phyloP scores from a whole-genome alignment of 441 rosid species.

The Corymbia calophylla region DNA sequence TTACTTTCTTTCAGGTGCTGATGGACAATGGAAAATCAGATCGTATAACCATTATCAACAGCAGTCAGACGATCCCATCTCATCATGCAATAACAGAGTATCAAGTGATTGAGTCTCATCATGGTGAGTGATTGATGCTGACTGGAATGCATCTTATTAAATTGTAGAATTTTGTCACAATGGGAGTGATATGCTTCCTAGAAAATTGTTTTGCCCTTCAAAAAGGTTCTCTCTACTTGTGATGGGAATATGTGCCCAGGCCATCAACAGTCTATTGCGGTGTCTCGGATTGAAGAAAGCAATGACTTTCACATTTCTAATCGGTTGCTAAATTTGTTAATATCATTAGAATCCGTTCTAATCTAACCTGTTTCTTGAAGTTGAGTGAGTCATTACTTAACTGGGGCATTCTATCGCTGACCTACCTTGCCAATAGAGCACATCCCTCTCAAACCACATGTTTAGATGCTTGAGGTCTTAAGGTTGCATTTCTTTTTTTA shows the following conservation, averaged over 20 bases:
- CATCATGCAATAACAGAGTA: conserved; percentile 84
- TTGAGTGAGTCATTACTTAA: neutral
- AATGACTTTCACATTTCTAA: neutral
- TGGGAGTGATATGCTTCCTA: neutral
- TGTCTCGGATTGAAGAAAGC: neutral
- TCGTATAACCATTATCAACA: conserved; percentile 59
- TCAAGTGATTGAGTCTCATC: conserved; percentile 53
- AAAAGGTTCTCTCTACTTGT: neutral
- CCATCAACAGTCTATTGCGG: neutral
- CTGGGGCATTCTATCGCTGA: neutral
- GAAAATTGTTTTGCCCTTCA: neutral
- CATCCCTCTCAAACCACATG: neutral
- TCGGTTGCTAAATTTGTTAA: neutral
- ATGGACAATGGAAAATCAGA: conserved; percentile 90
- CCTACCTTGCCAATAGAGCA: neutral
- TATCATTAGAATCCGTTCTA: neutral
- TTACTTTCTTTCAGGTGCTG: conserved; percentile 40
- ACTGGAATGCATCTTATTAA: neutral
- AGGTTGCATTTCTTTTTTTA: neutral
- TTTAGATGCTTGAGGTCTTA: neutral
- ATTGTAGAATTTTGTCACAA: neutral
- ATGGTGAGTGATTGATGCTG: conserved; percentile 37
- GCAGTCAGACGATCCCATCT: conserved; percentile 31
- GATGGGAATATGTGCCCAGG: neutral
- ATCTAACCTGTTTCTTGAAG: neutral